phyloP scores from a whole-genome alignment of 1,139 yeast genomes.

The Entelexis paramagnoliae region DNA sequence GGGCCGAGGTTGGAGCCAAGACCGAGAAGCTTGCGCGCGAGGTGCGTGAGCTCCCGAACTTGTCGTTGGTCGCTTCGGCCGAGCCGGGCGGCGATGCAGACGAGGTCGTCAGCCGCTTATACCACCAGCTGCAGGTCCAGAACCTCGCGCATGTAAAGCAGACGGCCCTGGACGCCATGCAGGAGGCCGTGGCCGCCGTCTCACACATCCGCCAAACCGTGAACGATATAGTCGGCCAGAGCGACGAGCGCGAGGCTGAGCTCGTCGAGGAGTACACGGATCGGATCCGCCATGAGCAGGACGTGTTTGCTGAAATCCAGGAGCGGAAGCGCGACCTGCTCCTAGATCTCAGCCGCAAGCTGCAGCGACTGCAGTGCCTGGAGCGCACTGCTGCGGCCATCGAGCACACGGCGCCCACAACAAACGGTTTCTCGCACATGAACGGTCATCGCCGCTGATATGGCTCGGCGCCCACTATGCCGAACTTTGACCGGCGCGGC shows the following conservation, averaged over 20 bases:
- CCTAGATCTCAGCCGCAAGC: conserved; percentile 6
- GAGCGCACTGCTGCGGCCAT: neutral
- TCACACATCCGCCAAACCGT: conserved; percentile 14
- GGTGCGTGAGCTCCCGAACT: conserved; percentile 17
- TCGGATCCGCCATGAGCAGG: conserved; percentile 12
- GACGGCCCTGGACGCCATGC: conserved; percentile 6
- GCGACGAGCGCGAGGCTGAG: conserved; percentile 6
- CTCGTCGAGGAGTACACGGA: conserved; percentile 13
- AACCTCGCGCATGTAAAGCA: conserved; percentile 15
- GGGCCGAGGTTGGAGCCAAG: conserved; percentile 16
- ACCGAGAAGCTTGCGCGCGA: conserved; percentile 20
- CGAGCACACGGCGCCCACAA: neutral
- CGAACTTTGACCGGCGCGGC: no score
- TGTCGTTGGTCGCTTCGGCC: conserved; percentile 13
- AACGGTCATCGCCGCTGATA: neutral
- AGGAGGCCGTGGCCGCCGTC: conserved; percentile 10
- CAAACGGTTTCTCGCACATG: neutral
- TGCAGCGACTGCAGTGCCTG: neutral
- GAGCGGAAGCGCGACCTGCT: conserved; percentile 15
- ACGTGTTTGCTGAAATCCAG: conserved; percentile 11
- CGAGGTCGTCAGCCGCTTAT: conserved; percentile 2
- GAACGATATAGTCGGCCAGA: neutral
- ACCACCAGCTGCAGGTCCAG: conserved; percentile 16
- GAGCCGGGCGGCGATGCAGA: neutral
- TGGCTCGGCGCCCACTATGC: no score